A percentile compares a stretch with the other conserved stretches of the same genome.
These are phyloP conservation scores for Aspergillus cejpii DNA, from an alignment of 2,329 filamentous ascomycete genomes.

Conservation along the genomic window DNA sequence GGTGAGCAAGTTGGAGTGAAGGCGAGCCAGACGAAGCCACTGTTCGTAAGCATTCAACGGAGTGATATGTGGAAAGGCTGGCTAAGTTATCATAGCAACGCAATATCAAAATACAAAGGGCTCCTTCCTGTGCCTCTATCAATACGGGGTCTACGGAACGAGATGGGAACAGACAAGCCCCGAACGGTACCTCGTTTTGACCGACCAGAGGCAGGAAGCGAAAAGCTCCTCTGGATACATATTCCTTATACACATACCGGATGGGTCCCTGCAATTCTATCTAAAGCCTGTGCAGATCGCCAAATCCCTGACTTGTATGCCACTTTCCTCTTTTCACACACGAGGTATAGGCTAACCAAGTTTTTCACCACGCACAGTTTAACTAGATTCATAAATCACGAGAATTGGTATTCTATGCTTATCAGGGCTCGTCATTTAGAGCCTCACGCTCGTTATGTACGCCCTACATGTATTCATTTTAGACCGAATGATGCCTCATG, in stretches of 20 bases:
- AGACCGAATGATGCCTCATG: constrained; percentile 20
- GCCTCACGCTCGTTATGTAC: constrained; percentile 37
- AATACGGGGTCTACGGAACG: constrained; percentile 20
- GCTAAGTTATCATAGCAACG: background rate
- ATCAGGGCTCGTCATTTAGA: constrained; percentile 35
- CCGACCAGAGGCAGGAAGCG: constrained; percentile 28
- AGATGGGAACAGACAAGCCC: constrained; percentile 20
- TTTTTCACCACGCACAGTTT: constrained; percentile 26
- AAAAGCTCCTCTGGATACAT: constrained; percentile 33
- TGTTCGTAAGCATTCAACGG: background rate
- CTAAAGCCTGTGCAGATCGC: constrained; percentile 19
- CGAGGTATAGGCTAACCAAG: background rate
- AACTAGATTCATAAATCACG: constrained; percentile 28
- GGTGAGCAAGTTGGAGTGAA: background rate
- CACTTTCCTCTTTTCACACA: background rate
- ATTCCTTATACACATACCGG: constrained; percentile 28
- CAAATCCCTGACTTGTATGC: constrained; percentile 21
- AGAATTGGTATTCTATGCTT: constrained; percentile 35
- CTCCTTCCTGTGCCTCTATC: constrained; percentile 22
- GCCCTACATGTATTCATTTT: constrained; percentile 31
- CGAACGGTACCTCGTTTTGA: constrained; percentile 27
- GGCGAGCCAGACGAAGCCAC: background rate
- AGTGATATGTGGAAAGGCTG: background rate
- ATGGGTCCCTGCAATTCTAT: constrained; percentile 19
- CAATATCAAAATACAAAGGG: constrained; percentile 15